Evolutionary conservation across 2,329 filamentous ascomycete species (phyloP).

Genomic region (Sporothrix mexicana): DNA sequence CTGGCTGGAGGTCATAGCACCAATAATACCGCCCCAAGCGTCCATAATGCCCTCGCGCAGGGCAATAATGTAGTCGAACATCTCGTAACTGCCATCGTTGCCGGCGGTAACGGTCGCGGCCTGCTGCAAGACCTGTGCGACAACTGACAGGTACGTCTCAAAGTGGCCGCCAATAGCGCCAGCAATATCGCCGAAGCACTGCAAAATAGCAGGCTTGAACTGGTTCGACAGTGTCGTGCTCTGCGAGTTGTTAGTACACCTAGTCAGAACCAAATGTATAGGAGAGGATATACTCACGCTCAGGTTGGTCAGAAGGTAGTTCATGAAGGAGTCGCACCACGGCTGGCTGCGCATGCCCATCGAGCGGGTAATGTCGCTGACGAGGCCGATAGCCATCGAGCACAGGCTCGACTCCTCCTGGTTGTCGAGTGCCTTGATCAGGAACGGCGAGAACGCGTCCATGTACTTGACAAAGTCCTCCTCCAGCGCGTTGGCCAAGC

Average conservation of each 20-base stretch:
- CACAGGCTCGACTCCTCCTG: slow-evolving; percentile 94
- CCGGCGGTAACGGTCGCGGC: slow-evolving; percentile 81
- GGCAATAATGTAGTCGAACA: slow-evolving; percentile 95
- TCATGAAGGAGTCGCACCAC: slow-evolving; percentile 98
- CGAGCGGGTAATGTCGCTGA: slow-evolving; percentile 93
- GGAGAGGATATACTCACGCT: slow-evolving; percentile 60
- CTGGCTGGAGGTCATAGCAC: slow-evolving; percentile 83
- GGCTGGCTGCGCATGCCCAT: slow-evolving; percentile 89
- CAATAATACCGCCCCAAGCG: slow-evolving; percentile 96
- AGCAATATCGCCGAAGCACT: slow-evolving; percentile 97
- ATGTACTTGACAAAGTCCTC: slow-evolving; percentile 97
- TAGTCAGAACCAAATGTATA: slow-evolving; percentile 34
- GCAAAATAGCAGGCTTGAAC: slow-evolving; percentile 96
- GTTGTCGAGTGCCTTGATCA: slow-evolving; percentile 93
- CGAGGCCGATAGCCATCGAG: slow-evolving; percentile 95
- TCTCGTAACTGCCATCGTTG: slow-evolving; percentile 85
- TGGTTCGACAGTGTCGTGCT: slow-evolving; percentile 89
- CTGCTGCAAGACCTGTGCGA: slow-evolving; percentile 92
- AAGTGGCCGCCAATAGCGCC: slow-evolving; percentile 91
- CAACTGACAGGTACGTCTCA: slow-evolving; percentile 89
- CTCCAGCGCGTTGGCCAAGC: slow-evolving; percentile 88
- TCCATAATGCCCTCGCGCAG: slow-evolving; percentile 98
- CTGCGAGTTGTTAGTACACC: slow-evolving; percentile 48
- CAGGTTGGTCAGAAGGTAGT: slow-evolving; percentile 91
- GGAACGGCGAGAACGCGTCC: slow-evolving; percentile 89